phyloP scores from a whole-genome alignment of 306 rosid genomes.

The Cicer bijugum region DNA sequence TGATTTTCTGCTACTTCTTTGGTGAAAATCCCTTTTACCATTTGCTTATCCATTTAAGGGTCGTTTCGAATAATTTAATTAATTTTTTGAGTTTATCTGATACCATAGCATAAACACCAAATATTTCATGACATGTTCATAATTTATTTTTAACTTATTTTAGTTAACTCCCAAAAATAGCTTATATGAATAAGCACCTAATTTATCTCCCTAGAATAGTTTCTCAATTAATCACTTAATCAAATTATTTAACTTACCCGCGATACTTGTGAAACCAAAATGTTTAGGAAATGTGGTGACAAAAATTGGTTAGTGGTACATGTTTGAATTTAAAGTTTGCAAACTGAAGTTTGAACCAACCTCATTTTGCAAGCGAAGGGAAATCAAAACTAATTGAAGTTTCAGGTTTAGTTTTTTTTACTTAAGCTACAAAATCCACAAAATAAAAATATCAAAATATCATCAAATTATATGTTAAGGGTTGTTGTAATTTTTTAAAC shows the following conservation, averaged over 20 bases:
- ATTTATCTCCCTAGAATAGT: background rate
- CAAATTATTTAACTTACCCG: too few species aligned
- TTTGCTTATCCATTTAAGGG: background rate
- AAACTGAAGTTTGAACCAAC: background rate
- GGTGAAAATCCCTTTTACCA: background rate
- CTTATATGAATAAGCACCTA: too few species aligned
- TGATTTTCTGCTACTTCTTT: too few species aligned
- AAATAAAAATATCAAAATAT: constrained; percentile 24
- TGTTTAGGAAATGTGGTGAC: background rate
- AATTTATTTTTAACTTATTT: too few species aligned
- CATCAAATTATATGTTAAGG: background rate
- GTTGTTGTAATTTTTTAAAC: constrained; percentile 6
- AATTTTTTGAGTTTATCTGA: background rate
- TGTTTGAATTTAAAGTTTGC: background rate
- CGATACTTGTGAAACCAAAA: background rate
- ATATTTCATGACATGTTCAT: too few species aligned
- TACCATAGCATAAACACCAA: background rate
- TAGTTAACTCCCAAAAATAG: too few species aligned
- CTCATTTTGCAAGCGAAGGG: background rate
- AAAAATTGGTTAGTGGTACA: background rate
- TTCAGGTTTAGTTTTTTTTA: background rate
- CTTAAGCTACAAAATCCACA: background rate
- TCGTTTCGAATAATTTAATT: background rate
- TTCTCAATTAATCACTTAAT: background rate
- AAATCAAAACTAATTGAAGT: constrained; percentile 19